Evolutionary conservation across 768 basidiomycete genomes (phyloP).

Genomic region (Psilocybe cyanescens): DNA sequence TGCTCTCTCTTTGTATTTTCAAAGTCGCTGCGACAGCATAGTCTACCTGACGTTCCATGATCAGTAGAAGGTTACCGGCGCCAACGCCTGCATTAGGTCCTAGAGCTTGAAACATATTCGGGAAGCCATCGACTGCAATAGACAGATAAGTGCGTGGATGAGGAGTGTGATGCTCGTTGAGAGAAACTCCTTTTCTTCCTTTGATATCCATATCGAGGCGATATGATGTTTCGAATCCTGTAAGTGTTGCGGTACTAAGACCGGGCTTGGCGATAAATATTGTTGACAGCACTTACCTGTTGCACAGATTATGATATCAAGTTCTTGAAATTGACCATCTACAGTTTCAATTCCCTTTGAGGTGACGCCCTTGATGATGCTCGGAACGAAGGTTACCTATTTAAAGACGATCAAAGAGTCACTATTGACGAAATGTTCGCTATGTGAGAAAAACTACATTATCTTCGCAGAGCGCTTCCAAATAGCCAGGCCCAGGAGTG

Average conservation of each 20-base stretch:
- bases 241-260: neutral
- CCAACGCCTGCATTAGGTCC: conserved; percentile 64
- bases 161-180: conserved; percentile 58
- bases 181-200: conserved; percentile 53
- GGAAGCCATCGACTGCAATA: conserved; percentile 64
- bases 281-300: conserved; percentile 43
- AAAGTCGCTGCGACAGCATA: conserved; percentile 57
- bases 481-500: conserved; percentile 70
- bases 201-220: conserved; percentile 53
- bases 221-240: conserved; percentile 58
- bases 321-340: conserved; percentile 56
- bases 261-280: neutral
- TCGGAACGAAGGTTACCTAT: conserved; percentile 57
- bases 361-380: conserved; percentile 53
- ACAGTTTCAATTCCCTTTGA: conserved; percentile 57
- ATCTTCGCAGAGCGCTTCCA: conserved; percentile 65
- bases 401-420: neutral
- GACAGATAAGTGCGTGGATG: conserved; percentile 63
- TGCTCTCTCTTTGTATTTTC: conserved; percentile 65
- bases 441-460: conserved; percentile 44
- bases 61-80: conserved; percentile 54
- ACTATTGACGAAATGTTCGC: neutral
- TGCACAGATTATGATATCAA: conserved; percentile 67
- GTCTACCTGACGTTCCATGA: conserved; percentile 60
- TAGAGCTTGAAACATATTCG: conserved; percentile 64